A percentile compares a stretch with the other conserved stretches of the same genome.
Conservation (phyloP, 1,284 basidiomycete genomes). For the Meira nashicola region DNA sequence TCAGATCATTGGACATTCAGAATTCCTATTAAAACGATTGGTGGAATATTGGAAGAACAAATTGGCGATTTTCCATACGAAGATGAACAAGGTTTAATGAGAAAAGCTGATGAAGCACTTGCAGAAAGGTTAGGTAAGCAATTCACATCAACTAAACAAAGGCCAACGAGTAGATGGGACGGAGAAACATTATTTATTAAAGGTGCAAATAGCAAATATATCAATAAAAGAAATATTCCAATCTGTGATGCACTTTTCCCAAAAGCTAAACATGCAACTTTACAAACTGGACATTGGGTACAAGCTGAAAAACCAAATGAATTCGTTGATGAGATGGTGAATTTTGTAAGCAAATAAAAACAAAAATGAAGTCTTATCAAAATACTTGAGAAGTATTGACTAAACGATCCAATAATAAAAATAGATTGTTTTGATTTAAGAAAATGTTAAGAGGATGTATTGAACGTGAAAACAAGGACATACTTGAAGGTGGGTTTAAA, state of each 20-base stretch:
- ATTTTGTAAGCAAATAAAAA: constrained; percentile 30
- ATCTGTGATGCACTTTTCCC: constrained; percentile 67
- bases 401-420: too few species aligned
- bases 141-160: neutral
- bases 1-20: constrained; percentile 61
- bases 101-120: constrained; percentile 11
- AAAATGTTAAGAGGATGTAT: too few species aligned
- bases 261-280: constrained; percentile 54
- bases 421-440: too few species aligned
- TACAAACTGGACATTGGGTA: constrained; percentile 56
- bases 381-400: neutral
- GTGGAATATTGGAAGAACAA: constrained; percentile 60
- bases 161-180: constrained; percentile 56
- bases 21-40: constrained; percentile 67
- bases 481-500: too few species aligned
- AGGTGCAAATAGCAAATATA: constrained; percentile 63
- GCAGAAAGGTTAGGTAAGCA: neutral
- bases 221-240: constrained; percentile 65
- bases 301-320: constrained; percentile 53
- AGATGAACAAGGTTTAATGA: constrained; percentile 58
- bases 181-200: constrained; percentile 71
- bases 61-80: constrained; percentile 69
- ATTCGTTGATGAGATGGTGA: constrained; percentile 49
- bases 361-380: neutral
- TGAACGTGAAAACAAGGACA: too few species aligned